Base-by-base conservation (phyloP, 352 stramenopile genomes). In the Globisporangium emineosum region DNA sequence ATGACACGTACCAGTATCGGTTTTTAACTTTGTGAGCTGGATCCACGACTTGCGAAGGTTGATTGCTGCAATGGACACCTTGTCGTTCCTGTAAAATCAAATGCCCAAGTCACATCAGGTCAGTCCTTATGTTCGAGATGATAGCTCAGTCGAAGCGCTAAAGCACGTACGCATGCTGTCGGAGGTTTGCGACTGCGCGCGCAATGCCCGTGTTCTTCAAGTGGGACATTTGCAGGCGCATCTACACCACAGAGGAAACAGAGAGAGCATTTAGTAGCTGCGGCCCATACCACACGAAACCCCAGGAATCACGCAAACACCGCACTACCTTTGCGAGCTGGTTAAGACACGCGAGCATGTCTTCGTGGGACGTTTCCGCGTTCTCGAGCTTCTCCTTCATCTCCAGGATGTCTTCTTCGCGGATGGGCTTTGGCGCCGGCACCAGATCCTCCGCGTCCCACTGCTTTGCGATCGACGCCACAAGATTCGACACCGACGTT, bases 11-110 rank as follows among this genome's bases (percentile, higher is more conserved):
- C 47, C 61, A 67, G 40, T 72, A 29, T 68, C 62, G 29, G 71
- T 53, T 37, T 82, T 77, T 9, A 72, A 79, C 55, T 79, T 81
- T 8, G 74, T 77, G 6, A 87, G 78, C 60, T 88, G 76, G 54
- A 91, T 93, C 86, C 83, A 94, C 45, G 75, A 70, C 64, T 84
- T 73, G 25, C 86, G 86, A 19, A 94, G 71, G 19, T 87, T 73
- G 17, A 83, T 79, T 8, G 86, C 83, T 40, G 75, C 75, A 23
- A 79, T 75, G 33, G 86, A 91, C 25, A 94, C 86, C 66, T 88
- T 89, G 64, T 92, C 83, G 53, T 93, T 93, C 0, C 84, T 93
- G 43, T 42, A 65, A 17, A 27, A 56, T 55, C 53, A 35, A 51
- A 17, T 19, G 49, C 21, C 43, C 50, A 45, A 25, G 21, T 29